Conservation (phyloP, 2,329 filamentous ascomycete species). For the Fusarium miscanthi region DNA sequence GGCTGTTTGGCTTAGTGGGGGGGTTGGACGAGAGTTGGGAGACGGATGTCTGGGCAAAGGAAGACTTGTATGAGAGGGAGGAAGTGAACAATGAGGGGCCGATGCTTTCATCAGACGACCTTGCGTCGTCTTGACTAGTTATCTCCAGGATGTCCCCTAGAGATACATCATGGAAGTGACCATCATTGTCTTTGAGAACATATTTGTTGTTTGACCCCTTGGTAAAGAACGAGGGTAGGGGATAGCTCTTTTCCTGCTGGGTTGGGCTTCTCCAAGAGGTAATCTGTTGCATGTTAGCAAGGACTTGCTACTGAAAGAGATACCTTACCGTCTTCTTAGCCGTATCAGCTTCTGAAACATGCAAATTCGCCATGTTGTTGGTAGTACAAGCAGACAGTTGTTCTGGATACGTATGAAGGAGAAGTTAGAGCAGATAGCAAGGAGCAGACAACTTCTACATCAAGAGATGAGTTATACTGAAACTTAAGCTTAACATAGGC, state of each 20-base stretch:
- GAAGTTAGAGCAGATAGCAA: background rate
- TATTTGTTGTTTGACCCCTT: background rate
- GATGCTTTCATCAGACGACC: conserved; percentile 18
- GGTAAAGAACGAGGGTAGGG: conserved; percentile 9
- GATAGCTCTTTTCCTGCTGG: background rate
- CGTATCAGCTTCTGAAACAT: background rate
- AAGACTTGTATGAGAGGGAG: conserved; percentile 28
- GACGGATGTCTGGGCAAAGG: conserved; percentile 26
- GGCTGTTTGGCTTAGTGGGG: background rate
- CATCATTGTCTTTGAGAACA: background rate
- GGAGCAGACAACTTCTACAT: background rate
- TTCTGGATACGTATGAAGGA: background rate
- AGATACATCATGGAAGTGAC: background rate
- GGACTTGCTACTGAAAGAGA: fast-evolving
- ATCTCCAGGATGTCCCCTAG: conserved; percentile 1
- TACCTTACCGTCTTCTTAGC: background rate
- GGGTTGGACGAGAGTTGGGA: conserved; percentile 1
- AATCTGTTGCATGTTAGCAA: conserved; percentile 7
- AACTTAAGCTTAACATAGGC: conserved; percentile 1
- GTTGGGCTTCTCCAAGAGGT: background rate
- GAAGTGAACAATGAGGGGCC: conserved; percentile 14
- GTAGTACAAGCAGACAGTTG: background rate
- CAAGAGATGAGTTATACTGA: background rate
- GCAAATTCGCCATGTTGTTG: conserved; percentile 5
- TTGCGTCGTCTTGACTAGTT: conserved; percentile 3